Evolutionary conservation across 805 yeast species (phyloP).

Genomic region (Deakozyma indianensis): DNA sequence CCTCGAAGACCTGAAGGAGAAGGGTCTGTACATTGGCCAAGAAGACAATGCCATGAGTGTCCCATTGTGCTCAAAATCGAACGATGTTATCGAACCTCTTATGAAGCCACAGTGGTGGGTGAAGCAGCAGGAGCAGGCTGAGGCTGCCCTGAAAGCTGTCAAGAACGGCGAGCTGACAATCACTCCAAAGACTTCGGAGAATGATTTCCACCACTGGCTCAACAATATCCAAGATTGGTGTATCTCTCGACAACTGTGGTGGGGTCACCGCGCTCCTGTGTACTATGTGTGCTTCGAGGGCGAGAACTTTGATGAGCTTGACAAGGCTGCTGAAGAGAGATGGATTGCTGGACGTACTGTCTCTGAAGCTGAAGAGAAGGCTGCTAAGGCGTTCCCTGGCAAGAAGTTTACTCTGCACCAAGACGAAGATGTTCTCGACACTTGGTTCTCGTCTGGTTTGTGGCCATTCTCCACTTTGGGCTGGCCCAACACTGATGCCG

Average conservation of each 20-base stretch:
- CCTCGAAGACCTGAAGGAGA: constrained; percentile 61
- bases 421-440: constrained; percentile 96
- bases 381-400: constrained; percentile 56
- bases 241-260: constrained; percentile 86
- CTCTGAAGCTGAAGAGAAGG: constrained; percentile 79
- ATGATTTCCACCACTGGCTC: constrained; percentile 91
- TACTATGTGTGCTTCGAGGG: constrained; percentile 79
- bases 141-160: constrained; percentile 74
- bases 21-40: constrained; percentile 69
- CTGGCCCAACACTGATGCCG: constrained; percentile 64
- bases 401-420: constrained; percentile 65
- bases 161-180: constrained; percentile 67
- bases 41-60: constrained; percentile 91
- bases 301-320: constrained; percentile 27
- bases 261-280: constrained; percentile 98
- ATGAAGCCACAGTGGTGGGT: constrained; percentile 99
- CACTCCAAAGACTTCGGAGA: constrained; percentile 78
- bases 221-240: constrained; percentile 98
- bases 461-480: constrained; percentile 97
- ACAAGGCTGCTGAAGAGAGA: constrained; percentile 49
- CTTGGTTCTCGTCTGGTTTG: constrained; percentile 96
- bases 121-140: constrained; percentile 76
- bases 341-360: constrained; percentile 85
- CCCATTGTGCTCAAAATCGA: constrained; percentile 90
- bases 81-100: constrained; percentile 91